Evolutionary conservation across 768 basidiomycete genomes (phyloP).

Genomic region (Phaeotremella skinneri): DNA sequence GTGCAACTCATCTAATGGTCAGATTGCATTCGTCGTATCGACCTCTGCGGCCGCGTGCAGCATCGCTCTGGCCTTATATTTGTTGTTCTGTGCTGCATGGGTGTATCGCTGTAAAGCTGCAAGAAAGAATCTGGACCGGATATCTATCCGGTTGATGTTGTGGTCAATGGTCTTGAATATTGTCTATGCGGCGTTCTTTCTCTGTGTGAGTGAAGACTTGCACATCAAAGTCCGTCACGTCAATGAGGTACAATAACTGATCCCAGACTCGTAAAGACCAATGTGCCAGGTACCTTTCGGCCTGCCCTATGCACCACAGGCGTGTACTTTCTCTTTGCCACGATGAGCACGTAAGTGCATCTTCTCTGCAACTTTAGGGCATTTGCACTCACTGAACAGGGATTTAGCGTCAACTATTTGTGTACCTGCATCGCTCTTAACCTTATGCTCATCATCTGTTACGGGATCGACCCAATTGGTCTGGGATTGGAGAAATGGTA

Average conservation of each 20-base stretch:
- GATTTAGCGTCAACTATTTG: slow-evolving; percentile 2
- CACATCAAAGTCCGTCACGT: no score
- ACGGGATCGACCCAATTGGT: background rate
- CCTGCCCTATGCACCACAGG: background rate
- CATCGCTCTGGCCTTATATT: no score
- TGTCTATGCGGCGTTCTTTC: slow-evolving; percentile 17
- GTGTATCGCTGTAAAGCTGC: slow-evolving; percentile 10
- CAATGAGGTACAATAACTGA: no score
- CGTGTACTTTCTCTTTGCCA: background rate
- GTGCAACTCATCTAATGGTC: no score
- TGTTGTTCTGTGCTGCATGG: slow-evolving; percentile 19
- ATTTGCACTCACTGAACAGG: background rate
- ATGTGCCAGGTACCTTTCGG: no score
- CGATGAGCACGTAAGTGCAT: background rate
- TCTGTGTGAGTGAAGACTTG: slow-evolving; percentile 13
- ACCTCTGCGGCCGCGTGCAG: no score
- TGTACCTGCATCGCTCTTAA: slow-evolving; percentile 3
- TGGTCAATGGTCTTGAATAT: slow-evolving; percentile 30
- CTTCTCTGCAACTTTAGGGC: background rate
- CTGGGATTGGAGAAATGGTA: slow-evolving; percentile 30
- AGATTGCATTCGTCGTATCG: no score
- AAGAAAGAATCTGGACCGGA: slow-evolving; percentile 16
- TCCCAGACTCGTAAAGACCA: no score
- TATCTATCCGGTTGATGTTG: slow-evolving; percentile 31
- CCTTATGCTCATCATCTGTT: slow-evolving; percentile 4